Evolutionary conservation across 495 filamentous ascomycete genomes (phyloP).

Genomic region (Elaphomyces granulatus): DNA sequence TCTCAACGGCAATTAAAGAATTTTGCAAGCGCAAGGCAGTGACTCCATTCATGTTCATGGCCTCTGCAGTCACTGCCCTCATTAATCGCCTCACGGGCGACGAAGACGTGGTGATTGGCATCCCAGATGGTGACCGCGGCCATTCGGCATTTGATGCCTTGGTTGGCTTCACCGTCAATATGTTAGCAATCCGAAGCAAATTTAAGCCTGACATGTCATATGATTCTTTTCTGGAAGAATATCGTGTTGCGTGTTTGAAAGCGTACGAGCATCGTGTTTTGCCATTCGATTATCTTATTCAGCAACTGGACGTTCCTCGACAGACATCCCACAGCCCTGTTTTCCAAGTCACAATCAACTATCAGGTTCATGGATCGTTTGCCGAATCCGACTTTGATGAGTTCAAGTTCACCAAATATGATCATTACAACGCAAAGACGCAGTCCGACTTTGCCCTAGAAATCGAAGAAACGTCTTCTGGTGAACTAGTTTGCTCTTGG

Average conservation of each 20-base stretch:
- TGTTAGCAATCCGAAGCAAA: slow-evolving; percentile 26
- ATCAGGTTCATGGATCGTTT: slow-evolving; percentile 13
- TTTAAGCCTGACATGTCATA: slow-evolving; percentile 19
- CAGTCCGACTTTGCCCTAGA: slow-evolving; percentile 1
- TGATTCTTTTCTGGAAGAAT: slow-evolving; percentile 16
- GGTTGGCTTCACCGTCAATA: slow-evolving; percentile 31
- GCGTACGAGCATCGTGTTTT: slow-evolving; percentile 12
- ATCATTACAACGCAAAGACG: slow-evolving; percentile 4
- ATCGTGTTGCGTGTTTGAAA: slow-evolving; percentile 4
- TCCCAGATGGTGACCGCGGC: slow-evolving; percentile 26
- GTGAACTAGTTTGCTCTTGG: slow-evolving; percentile 1
- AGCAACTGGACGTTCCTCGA: slow-evolving; percentile 10
- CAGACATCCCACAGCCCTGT: slow-evolving; percentile 12
- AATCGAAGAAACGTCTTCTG: slow-evolving; percentile 1
- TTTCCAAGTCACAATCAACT: slow-evolving; percentile 19
- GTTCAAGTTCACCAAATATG: slow-evolving; percentile 9
- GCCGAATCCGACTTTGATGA: slow-evolving; percentile 13
- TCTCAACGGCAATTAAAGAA: slow-evolving; percentile 12
- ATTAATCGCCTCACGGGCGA: slow-evolving; percentile 16
- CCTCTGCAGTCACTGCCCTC: slow-evolving; percentile 20
- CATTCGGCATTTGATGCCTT: slow-evolving; percentile 11
- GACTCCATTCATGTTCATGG: slow-evolving; percentile 26
- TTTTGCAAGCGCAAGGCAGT: slow-evolving; percentile 10
- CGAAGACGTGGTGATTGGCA: slow-evolving; percentile 18
- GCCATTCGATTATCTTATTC: slow-evolving; percentile 16